phyloP scores from a whole-genome alignment of 306 rosid genomes.

The Cyamopsis tetragonoloba region DNA sequence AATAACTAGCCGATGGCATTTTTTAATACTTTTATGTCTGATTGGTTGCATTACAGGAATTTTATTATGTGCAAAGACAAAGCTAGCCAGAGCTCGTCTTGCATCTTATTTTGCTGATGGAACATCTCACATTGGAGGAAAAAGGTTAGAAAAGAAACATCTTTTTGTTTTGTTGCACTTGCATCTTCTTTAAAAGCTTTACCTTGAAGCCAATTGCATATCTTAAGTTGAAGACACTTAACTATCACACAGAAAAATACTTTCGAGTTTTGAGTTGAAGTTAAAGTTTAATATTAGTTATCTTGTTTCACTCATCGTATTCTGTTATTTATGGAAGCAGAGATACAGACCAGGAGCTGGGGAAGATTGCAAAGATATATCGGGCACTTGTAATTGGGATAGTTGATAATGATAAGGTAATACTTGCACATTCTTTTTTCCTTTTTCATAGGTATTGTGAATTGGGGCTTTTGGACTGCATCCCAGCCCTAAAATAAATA shows the following conservation, averaged over 20 bases:
- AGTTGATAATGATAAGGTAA: slow-evolving; percentile 69
- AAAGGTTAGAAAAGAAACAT: slow-evolving; percentile 47
- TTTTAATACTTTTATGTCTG: slow-evolving; percentile 21
- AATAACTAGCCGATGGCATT: neutral
- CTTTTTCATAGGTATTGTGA: neutral
- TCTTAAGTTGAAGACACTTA: neutral
- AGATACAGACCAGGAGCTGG: slow-evolving; percentile 43
- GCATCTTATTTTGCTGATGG: slow-evolving; percentile 88
- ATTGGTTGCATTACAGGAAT: slow-evolving; percentile 45
- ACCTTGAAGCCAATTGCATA: neutral
- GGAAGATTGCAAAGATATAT: slow-evolving; percentile 76
- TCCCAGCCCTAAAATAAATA: neutral
- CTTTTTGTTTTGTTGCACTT: slow-evolving; percentile 7
- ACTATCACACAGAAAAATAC: neutral
- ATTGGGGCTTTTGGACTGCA: neutral
- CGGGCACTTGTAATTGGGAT: slow-evolving; percentile 76
- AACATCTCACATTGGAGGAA: slow-evolving; percentile 52
- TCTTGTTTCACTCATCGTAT: slow-evolving; percentile 5
- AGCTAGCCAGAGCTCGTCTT: slow-evolving; percentile 61
- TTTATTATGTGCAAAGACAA: slow-evolving; percentile 91
- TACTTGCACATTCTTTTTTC: neutral
- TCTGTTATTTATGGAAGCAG: slow-evolving; percentile 30
- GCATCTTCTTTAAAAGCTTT: neutral
- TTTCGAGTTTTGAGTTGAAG: neutral
- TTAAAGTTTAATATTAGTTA: slow-evolving; percentile 6